Evolutionary conservation across 2,329 filamentous ascomycete species (phyloP), one percentile per base, ranked within the genome.

Genomic region (Exophiala lecanii-corni): DNA sequence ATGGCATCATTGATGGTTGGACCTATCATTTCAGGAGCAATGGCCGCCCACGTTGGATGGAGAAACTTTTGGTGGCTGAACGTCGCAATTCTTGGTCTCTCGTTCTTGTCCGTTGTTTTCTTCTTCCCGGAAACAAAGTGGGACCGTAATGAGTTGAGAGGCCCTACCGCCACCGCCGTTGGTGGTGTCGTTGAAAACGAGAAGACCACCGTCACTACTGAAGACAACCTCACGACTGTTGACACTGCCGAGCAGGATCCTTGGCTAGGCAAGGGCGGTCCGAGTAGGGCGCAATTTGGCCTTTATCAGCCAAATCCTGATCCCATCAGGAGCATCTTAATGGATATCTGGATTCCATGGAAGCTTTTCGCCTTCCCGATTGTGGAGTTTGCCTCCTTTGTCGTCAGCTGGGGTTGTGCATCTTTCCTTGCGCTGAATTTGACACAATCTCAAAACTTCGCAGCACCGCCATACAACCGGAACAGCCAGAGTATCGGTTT

Each of bases 1-100:
- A 81, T 82, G 18, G 10, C 10, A 20, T 19, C 16, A 17, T 35
- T 54, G 32, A 50, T 16, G 68, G 57, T 76, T 39, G 74, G 69
- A 2, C 75, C 75, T 2, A 81, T 81, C 45, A 69, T 81, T 36
- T 67, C 76, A 1, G 80, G 80, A 1, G 62, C 74, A 0, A 83
- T 84, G 78, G 71, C 77, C 1, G 64, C 74, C 31, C 69, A 75
- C 25, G 57, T 73, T 3, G 77, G 78, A 35, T 81, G 76, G 74
- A 66, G 76, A 18, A 78, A 65, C 55, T 83, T 83, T 58, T 83
- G 78, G 75, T 83, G 79, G 79, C 66, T 83, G 49, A 81, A 82
- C 50, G 73, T 76, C 2, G 79, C 58, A 1, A 37, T 82, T 2
- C 60, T 78, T 2, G 72, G 63, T 2, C 63, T 2, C 55, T 75